Percentiles rank a stretch among this genome's conserved stretches.
These are phyloP conservation scores for Fusarium sp. DNA, from an alignment of 2,329 filamentous ascomycete species.

Conservation along the genomic window DNA sequence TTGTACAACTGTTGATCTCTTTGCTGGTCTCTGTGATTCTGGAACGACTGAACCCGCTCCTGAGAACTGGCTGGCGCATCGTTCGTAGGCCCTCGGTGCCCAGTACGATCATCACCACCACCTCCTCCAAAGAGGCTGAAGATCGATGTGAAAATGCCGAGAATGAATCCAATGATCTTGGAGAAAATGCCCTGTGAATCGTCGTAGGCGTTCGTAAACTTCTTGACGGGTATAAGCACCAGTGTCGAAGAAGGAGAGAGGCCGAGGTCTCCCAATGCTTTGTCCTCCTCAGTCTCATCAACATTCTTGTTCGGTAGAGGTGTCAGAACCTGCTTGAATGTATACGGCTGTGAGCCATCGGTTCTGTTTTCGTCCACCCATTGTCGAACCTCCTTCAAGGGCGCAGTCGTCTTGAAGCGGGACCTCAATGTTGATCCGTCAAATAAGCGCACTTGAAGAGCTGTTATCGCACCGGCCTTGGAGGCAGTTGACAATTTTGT, in stretches of 20 bases:
- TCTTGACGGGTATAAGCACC: conserved; percentile 78
- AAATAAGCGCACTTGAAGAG: conserved; percentile 83
- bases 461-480: conserved; percentile 52
- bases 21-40: conserved; percentile 65
- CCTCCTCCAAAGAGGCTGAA: conserved; percentile 50
- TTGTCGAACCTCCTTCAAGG: conserved; percentile 75
- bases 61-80: conserved; percentile 33
- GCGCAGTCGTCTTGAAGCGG: conserved; percentile 74
- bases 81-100: conserved; percentile 1
- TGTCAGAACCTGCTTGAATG: conserved; percentile 85
- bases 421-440: conserved; percentile 84
- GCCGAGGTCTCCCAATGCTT: conserved; percentile 75
- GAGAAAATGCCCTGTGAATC: conserved; percentile 48
- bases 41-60: conserved; percentile 47
- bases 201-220: conserved; percentile 58
- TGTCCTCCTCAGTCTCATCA: conserved; percentile 78
- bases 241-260: conserved; percentile 85
- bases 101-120: conserved; percentile 35
- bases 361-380: conserved; percentile 79
- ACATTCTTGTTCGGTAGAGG: conserved; percentile 82
- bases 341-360: conserved; percentile 75
- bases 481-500: conserved; percentile 50
- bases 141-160: conserved; percentile 54
- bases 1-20: conserved; percentile 84
- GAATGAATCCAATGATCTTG: conserved; percentile 48